Conservation (phyloP, 306 rosid genomes). For the Comarum palustre region DNA sequence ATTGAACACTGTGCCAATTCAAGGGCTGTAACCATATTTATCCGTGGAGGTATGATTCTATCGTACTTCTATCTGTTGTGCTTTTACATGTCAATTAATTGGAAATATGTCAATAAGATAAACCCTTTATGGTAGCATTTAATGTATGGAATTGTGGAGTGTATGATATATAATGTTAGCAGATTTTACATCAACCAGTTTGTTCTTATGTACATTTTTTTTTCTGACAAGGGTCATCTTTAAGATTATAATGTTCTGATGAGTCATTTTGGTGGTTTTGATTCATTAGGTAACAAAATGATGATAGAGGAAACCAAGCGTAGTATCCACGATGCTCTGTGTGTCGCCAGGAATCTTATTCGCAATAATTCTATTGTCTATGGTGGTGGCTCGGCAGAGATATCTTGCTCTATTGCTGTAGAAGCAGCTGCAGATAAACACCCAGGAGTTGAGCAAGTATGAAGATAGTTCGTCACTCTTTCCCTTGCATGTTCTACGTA, state of each 20-base stretch:
- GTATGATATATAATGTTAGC: background rate
- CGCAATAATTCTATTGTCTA: slow-evolving; percentile 94
- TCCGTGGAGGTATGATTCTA: slow-evolving; percentile 74
- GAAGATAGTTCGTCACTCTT: slow-evolving; percentile 4
- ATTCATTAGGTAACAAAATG: slow-evolving; percentile 83
- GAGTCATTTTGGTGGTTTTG: slow-evolving; percentile 10
- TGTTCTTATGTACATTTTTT: background rate
- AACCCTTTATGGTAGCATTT: background rate
- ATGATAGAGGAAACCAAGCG: slow-evolving; percentile 98
- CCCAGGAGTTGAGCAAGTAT: slow-evolving; percentile 96
- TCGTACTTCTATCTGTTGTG: background rate
- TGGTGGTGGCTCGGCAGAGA: slow-evolving; percentile 98
- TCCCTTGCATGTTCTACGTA: too few species aligned
- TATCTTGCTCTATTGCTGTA: slow-evolving; percentile 78
- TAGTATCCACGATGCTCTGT: slow-evolving; percentile 87
- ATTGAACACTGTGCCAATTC: slow-evolving; percentile 98
- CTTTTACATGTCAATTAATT: background rate
- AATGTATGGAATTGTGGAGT: background rate
- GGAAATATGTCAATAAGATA: background rate
- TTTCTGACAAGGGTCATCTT: background rate
- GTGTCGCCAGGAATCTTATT: slow-evolving; percentile 96
- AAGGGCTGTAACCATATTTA: slow-evolving; percentile 82
- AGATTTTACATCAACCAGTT: background rate
- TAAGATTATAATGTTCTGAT: slow-evolving; percentile 1
- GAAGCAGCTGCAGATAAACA: slow-evolving; percentile 88